A percentile compares a stretch with the other conserved stretches of the same genome.
Conservation (phyloP, 1,284 basidiomycete genomes). For the Trichosporon asahii region DNA sequence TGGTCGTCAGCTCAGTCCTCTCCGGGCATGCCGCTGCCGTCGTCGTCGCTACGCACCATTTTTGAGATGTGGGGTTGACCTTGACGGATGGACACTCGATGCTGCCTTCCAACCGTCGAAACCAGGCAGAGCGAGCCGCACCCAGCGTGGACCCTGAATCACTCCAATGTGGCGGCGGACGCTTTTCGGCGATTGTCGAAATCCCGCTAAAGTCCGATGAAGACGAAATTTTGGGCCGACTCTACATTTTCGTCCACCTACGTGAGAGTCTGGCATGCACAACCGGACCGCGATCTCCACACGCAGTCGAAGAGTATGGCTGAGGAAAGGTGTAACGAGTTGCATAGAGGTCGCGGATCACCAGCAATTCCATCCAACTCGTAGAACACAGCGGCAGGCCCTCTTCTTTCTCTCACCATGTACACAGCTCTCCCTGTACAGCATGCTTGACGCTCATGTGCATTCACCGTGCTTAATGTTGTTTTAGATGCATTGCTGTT, state of each 20-base stretch:
- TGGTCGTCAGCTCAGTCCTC: slow-evolving; percentile 18
- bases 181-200: slow-evolving; percentile 5
- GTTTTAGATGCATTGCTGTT: background rate
- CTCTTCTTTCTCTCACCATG: too few relatives aligned
- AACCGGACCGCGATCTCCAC: too few relatives aligned
- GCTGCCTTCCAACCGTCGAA: slow-evolving; percentile 6
- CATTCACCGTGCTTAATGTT: too few relatives aligned
- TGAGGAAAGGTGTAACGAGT: too few relatives aligned
- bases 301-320: too few relatives aligned
- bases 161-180: background rate
- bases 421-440: too few relatives aligned
- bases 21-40: background rate
- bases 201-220: background rate
- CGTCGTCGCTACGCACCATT: slow-evolving; percentile 23
- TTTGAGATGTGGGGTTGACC: slow-evolving; percentile 20
- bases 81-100: slow-evolving; percentile 19
- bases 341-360: too few relatives aligned
- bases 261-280: background rate
- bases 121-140: slow-evolving; percentile 2
- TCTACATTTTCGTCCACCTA: background rate
- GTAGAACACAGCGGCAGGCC: too few relatives aligned
- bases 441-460: too few relatives aligned
- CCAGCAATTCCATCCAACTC: too few relatives aligned
- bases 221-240: background rate
- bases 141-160: background rate